phyloP scores from a whole-genome alignment of 2,329 filamentous ascomycete genomes.

The Seiridium unicorne region DNA sequence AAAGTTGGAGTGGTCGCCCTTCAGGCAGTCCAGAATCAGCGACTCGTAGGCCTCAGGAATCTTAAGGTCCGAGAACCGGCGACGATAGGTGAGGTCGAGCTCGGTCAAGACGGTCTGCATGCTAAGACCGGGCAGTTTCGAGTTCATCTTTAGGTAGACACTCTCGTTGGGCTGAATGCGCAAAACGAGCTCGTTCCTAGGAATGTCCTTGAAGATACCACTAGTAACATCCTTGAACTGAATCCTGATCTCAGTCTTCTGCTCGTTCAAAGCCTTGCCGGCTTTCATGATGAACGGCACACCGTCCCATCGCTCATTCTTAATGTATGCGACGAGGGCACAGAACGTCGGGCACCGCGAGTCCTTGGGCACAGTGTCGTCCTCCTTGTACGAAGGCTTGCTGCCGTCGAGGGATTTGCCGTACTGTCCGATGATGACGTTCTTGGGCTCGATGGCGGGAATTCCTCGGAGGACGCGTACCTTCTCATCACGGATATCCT shows the following conservation, averaged over 20 bases:
- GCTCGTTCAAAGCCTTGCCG: constrained; percentile 97
- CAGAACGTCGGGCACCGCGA: constrained; percentile 98
- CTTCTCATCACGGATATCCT: constrained; percentile 98
- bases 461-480: constrained; percentile 93
- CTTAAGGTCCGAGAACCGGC: constrained; percentile 98
- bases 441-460: constrained; percentile 94
- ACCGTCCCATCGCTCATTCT: constrained; percentile 99
- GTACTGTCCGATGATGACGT: constrained; percentile 99
- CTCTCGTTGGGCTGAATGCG: constrained; percentile 99
- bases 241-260: constrained; percentile 98
- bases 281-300: constrained; percentile 99
- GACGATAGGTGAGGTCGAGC: constrained; percentile 95
- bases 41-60: constrained; percentile 99
- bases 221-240: constrained; percentile 99
- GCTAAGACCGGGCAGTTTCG: constrained; percentile 94
- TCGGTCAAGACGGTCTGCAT: constrained; percentile 99
- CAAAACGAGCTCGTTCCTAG: constrained; percentile 98
- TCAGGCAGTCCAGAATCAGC: constrained; percentile 92
- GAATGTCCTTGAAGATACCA: constrained; percentile 99
- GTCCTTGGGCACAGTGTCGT: constrained; percentile 96
- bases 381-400: constrained; percentile 98
- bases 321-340: constrained; percentile 95
- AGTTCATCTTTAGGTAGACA: constrained; percentile 99
- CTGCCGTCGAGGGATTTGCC: constrained; percentile 92
- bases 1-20: constrained; percentile 99